Evolutionary conservation across 345 rosid species (phyloP).

Genomic region (Pseudoturritis turrita): DNA sequence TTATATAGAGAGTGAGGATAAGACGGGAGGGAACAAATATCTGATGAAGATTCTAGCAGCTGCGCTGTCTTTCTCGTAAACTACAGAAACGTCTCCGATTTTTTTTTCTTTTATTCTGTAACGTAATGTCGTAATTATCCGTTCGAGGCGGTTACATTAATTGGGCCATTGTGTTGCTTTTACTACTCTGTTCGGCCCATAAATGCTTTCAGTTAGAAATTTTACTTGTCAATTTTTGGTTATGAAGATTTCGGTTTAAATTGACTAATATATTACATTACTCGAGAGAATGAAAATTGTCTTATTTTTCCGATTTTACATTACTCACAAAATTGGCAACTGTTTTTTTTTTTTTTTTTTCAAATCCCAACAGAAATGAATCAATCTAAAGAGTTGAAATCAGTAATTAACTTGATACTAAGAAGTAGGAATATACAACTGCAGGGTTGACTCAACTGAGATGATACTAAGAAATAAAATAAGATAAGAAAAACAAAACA

Average conservation of each 20-base stretch:
- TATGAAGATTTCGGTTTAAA: too few species aligned
- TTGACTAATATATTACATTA: too few species aligned
- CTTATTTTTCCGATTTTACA: not conserved
- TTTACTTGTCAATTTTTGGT: not conserved
- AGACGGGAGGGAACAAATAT: slow-evolving; percentile 21
- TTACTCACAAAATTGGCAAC: not conserved
- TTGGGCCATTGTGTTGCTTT: not conserved
- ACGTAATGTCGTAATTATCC: slow-evolving; percentile 9
- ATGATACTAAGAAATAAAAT: not conserved
- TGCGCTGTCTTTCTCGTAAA: slow-evolving; percentile 3
- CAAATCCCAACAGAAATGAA: not conserved
- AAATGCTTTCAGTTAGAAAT: not conserved
- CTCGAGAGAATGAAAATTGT: too few species aligned
- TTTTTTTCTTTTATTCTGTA: not conserved
- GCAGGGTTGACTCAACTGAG: not conserved
- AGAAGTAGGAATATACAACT: slow-evolving; percentile 5
- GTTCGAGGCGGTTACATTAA: not conserved
- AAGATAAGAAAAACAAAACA: too few species aligned
- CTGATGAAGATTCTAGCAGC: slow-evolving; percentile 7
- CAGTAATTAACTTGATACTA: not conserved
- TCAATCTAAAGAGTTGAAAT: not conserved
- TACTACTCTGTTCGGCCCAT: not conserved
- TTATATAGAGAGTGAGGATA: slow-evolving; percentile 14
- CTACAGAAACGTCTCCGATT: slow-evolving; percentile 4
- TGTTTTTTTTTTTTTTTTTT: not conserved